Evolutionary conservation across 2,329 filamentous ascomycete species (phyloP).

Genomic region (Cladosporium sp.): DNA sequence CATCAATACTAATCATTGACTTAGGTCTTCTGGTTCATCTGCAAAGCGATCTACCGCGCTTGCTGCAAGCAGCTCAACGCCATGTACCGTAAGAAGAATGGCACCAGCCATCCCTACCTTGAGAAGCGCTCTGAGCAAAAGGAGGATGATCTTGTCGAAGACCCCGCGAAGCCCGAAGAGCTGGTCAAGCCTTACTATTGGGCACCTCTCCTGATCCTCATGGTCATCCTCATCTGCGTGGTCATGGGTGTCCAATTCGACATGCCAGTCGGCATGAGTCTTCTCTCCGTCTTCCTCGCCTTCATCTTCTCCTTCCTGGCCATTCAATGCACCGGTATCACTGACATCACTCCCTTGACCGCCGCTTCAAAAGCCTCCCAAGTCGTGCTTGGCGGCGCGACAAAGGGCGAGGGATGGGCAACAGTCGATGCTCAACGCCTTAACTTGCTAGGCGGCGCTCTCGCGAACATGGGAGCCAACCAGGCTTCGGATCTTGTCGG

Average conservation of each 20-base stretch:
- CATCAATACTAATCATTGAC: conserved; percentile 32
- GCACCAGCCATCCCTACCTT: conserved; percentile 41
- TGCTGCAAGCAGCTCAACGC: conserved; percentile 42
- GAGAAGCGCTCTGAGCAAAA: conserved; percentile 38
- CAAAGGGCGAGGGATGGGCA: conserved; percentile 50
- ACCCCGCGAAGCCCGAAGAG: conserved; percentile 45
- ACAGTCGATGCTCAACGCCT: conserved; percentile 55
- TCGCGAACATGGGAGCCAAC: conserved; percentile 37
- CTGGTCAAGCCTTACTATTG: conserved; percentile 54
- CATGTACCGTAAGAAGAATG: conserved; percentile 32
- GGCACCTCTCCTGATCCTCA: conserved; percentile 44
- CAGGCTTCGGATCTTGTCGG: conserved; percentile 49
- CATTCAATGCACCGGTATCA: conserved; percentile 52
- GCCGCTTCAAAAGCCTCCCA: conserved; percentile 66
- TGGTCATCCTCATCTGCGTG: conserved; percentile 49
- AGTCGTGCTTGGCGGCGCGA: conserved; percentile 63
- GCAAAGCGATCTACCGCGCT: conserved; percentile 48
- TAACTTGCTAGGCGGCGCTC: conserved; percentile 61
- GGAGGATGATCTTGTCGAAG: conserved; percentile 44
- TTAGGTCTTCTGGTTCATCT: conserved; percentile 41
- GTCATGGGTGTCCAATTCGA: conserved; percentile 53
- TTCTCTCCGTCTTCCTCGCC: conserved; percentile 54
- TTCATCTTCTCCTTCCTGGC: conserved; percentile 61
- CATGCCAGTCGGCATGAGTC: conserved; percentile 54
- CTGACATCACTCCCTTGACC: conserved; percentile 61